A percentile compares a stretch with the other conserved stretches of the same genome.
Evolutionary conservation across 2,329 filamentous ascomycete genomes (phyloP).

Genomic region (Sporothrix brunneoviolacea): DNA sequence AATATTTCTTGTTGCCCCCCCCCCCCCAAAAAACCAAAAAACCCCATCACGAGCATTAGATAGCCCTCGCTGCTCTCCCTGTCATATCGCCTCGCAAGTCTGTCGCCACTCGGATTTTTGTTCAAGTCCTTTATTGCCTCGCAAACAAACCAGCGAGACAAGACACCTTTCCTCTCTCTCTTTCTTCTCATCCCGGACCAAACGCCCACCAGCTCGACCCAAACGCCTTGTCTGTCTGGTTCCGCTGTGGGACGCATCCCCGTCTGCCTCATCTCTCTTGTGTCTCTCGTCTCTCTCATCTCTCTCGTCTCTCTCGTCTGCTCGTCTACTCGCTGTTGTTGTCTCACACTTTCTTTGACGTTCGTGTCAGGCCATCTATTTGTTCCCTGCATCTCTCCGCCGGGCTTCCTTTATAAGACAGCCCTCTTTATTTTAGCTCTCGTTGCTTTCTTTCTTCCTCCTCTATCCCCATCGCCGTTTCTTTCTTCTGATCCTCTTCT

Average conservation of each 20-base stretch:
- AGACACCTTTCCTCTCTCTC: not conserved
- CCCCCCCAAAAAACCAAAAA: too few relatives aligned
- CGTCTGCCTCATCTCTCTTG: not conserved
- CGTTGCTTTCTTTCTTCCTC: conserved; percentile 5
- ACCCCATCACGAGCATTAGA: too few relatives aligned
- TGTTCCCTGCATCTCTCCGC: not conserved
- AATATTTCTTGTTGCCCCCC: not conserved
- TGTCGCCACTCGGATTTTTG: not conserved
- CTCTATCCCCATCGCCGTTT: not conserved
- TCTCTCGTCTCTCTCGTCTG: conserved; percentile 2
- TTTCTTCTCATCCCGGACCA: not conserved
- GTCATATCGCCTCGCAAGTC: too few relatives aligned
- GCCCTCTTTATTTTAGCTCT: not conserved
- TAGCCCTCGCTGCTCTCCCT: too few relatives aligned
- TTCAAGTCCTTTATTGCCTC: not conserved
- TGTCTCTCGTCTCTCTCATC: conserved; percentile 1
- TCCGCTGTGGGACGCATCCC: conserved; percentile 6
- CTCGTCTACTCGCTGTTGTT: too few relatives aligned
- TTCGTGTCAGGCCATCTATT: not conserved
- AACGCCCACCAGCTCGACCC: conserved; percentile 7
- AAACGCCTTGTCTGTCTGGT: conserved; percentile 11
- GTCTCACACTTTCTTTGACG: not conserved
- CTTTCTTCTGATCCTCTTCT: not conserved
- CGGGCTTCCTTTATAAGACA: not conserved
- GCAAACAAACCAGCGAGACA: too few relatives aligned